Conservation (phyloP, 257 asterid genomes). For the Solanum gracilifrons region DNA sequence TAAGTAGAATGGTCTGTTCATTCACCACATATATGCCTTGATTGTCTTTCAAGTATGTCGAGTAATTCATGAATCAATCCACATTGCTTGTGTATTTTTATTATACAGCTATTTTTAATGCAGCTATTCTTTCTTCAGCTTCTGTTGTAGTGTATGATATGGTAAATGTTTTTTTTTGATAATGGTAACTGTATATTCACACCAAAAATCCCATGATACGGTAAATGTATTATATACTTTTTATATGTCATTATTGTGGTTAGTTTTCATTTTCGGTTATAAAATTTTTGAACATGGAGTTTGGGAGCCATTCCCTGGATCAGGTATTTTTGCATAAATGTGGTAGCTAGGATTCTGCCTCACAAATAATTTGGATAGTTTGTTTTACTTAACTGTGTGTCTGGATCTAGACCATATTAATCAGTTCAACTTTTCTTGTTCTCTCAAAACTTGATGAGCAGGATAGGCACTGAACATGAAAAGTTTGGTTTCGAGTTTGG, state of each 20-base stretch:
- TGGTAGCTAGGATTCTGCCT: background rate
- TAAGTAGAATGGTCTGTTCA: background rate
- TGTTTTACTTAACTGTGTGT: background rate
- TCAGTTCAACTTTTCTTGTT: background rate
- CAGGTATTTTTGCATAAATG: background rate
- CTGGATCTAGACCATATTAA: background rate
- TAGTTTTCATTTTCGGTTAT: background rate
- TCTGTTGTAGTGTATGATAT: background rate
- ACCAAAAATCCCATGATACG: background rate
- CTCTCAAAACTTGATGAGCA: conserved; percentile 16
- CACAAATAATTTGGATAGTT: background rate
- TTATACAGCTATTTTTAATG: background rate
- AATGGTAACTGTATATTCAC: no score
- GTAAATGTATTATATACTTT: background rate
- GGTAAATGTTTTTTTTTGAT: background rate
- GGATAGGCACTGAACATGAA: conserved; percentile 99
- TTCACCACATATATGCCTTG: background rate
- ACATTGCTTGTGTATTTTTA: background rate
- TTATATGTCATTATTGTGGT: background rate
- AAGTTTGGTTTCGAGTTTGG: conserved; percentile 85
- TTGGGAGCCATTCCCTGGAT: background rate
- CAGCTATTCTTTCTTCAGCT: background rate
- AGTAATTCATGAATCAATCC: background rate
- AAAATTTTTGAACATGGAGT: background rate
- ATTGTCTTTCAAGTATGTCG: background rate